These are phyloP conservation scores for Oropetium thomaeum DNA, from an alignment of 176 grass and related monocot species.

Conservation along the genomic window DNA sequence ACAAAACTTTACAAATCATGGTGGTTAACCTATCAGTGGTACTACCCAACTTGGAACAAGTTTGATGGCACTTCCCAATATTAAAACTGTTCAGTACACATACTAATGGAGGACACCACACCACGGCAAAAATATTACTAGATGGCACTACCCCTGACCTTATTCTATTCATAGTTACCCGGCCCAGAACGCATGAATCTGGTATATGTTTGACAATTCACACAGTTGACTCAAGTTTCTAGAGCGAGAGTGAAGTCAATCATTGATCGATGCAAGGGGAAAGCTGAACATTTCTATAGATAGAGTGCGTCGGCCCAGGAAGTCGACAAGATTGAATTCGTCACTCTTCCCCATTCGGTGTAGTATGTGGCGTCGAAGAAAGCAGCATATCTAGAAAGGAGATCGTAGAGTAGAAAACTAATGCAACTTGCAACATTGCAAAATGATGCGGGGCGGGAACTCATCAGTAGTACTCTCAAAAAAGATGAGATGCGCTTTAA, in stretches of 20 bases:
- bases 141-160: neutral
- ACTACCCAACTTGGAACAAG: constrained; percentile 21
- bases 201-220: neutral
- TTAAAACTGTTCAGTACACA: neutral
- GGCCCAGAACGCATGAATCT: neutral
- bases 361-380: neutral
- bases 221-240: constrained; percentile 18
- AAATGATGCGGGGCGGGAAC: neutral
- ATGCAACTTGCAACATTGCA: constrained; percentile 27
- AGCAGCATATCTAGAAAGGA: neutral
- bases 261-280: neutral
- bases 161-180: neutral
- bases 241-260: constrained; percentile 18
- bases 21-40: constrained; percentile 7
- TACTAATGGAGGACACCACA: constrained; percentile 4
- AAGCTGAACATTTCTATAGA: neutral
- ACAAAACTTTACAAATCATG: constrained; percentile 8
- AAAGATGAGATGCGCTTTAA: constrained; percentile 31
- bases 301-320: neutral
- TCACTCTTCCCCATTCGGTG: neutral
- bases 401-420: constrained; percentile 5
- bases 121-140: neutral
- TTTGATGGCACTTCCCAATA: constrained; percentile 1
- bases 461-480: constrained; percentile 24
- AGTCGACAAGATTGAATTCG: neutral